Conservation (phyloP, 2,329 filamentous ascomycete genomes). For the Colletotrichum viniferum region DNA sequence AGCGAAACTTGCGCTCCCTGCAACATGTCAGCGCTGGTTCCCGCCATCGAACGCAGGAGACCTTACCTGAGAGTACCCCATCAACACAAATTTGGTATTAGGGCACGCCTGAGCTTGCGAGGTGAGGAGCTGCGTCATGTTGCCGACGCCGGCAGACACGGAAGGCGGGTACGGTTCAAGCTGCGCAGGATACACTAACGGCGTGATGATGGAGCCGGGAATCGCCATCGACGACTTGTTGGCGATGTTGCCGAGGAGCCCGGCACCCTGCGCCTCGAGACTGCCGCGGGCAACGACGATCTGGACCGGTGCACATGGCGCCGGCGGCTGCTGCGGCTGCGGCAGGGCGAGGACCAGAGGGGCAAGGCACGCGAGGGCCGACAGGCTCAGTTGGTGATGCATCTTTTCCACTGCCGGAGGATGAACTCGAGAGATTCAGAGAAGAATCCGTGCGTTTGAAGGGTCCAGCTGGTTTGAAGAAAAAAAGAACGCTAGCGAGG, state of each 20-base stretch:
- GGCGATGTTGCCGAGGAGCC: conserved; percentile 37
- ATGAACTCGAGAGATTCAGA: background rate
- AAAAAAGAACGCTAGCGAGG: background rate
- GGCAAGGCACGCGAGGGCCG: conserved; percentile 1
- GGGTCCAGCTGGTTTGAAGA: background rate
- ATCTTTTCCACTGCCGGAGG: background rate
- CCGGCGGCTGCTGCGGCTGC: background rate
- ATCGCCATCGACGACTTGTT: conserved; percentile 33
- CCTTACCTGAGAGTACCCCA: conserved; percentile 46
- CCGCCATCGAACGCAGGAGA: background rate
- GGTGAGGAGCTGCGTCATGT: conserved; percentile 33
- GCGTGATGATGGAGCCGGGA: conserved; percentile 35
- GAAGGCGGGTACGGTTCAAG: conserved; percentile 37
- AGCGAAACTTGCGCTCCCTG: conserved; percentile 43
- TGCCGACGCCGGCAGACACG: conserved; percentile 35
- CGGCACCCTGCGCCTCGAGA: conserved; percentile 36
- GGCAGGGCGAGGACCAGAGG: conserved; percentile 2
- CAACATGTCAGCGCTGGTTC: background rate
- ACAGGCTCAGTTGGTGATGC: background rate
- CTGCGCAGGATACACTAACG: conserved; percentile 44
- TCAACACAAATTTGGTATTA: conserved; percentile 40
- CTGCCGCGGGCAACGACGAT: conserved; percentile 45
- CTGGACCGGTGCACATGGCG: conserved; percentile 30
- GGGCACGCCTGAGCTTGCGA: conserved; percentile 40
- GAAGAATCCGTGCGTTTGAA: background rate